Base-by-base conservation (phyloP, 164 flowering plant genomes). In the Vitis labrusca region DNA sequence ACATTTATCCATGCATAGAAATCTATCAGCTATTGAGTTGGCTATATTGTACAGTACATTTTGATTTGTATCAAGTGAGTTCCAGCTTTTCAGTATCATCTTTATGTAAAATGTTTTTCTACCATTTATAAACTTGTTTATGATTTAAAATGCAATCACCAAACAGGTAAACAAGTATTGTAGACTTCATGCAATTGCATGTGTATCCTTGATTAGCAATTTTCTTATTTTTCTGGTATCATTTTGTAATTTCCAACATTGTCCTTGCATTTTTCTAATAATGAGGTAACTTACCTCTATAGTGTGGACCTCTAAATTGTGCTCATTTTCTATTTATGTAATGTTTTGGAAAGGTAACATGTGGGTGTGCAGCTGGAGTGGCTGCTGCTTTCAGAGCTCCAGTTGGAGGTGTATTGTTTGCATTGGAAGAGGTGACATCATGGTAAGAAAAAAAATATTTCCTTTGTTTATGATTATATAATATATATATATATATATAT, bases 371-470 rank as follows among this genome's bases (percentile, higher is more conserved):
- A 80, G 98, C 99, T 80, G 99, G 99, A 74, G 99, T 95, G 75
- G 94, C 98, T 79, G 99, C 99, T 83, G 99, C 99, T 75, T 95
- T 95, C 76, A 88, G 99, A 87, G 99, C 99, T 80, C 99, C 99
- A 13, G 99, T 95, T 75, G 99, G 99, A 48, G 99, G 99, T 66
- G 99, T 95, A 58, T 80, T 95, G 65, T 95, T 95, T 90, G 98
- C 99, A 17, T 77, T 95, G 49, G 99, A 95, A 79, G 99, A 95
- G 80, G 99, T 95, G 48, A 93, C 99, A 65, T 93, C 99, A 47
- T 95, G 99, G 99, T 95, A 88, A 70, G 50, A 32, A n/a, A 17
- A 5, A 12, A 37, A 2, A 6, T 0, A 0, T 32, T 37, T 44
- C 16, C 48, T 61, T 14, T 56, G 47, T 32, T 63, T 15, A 11